Percentiles rank a stretch among this genome's conserved stretches.
Conservation (phyloP, 176 grass and related monocot species). For the Saccharum officinarum region DNA sequence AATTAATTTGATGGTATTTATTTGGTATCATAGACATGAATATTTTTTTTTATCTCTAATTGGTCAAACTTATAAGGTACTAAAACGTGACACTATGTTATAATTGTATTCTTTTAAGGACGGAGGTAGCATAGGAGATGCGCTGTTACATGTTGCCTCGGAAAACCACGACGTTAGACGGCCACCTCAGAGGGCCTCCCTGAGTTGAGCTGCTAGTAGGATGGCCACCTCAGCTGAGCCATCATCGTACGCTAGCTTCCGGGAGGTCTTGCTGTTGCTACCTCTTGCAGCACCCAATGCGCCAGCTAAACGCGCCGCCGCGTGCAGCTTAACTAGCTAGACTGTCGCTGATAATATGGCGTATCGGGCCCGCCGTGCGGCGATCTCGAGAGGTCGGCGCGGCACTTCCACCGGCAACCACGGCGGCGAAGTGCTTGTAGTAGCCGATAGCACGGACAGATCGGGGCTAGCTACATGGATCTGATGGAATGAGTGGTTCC, state of each 20-base stretch:
- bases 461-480: background rate
- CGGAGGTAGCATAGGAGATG: background rate
- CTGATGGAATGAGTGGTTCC: background rate
- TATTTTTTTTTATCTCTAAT: too few relatives aligned
- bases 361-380: background rate
- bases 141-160: background rate
- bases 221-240: background rate
- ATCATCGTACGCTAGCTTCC: background rate
- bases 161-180: background rate
- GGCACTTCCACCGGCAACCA: background rate
- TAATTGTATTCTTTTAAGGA: too few relatives aligned
- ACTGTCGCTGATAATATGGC: background rate
- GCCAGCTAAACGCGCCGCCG: background rate
- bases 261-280: too few relatives aligned
- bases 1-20: too few relatives aligned
- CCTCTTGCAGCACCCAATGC: background rate
- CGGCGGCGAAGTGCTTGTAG: background rate
- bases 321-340: background rate
- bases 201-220: background rate
- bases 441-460: background rate
- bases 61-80: too few relatives aligned
- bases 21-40: too few relatives aligned
- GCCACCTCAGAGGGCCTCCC: background rate
- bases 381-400: background rate
- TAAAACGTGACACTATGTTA: too few relatives aligned